Base-by-base conservation (phyloP, 2,329 filamentous ascomycete genomes). In the Cladobotryum protrusum region DNA sequence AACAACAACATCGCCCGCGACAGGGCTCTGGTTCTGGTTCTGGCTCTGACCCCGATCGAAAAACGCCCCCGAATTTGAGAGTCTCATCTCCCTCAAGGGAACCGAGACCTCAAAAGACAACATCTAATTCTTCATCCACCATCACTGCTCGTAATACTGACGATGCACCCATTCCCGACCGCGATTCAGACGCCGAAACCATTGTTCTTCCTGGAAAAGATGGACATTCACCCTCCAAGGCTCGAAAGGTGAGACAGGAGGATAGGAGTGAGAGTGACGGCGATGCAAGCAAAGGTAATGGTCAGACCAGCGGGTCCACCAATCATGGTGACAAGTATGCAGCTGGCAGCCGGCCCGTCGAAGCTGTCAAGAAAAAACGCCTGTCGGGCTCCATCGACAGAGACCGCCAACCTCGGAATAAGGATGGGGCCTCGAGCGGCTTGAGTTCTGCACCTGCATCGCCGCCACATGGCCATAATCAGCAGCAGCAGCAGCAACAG, bases 151-250 rank as follows among this genome's bases (percentile, higher is more conserved):
- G 50, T 46, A 61, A 67, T 17, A 61, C 67, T 46, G 72, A 77
- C 49, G 65, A 59, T 48, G 65, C 63, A 18, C 42, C 48, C 29
- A 29, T 20, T 34, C 70, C 70, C 51, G 82, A 83, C 52, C 81
- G 76, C 60, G 82, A 85, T 59, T 87, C 84, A 1, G 84, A 87
- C 61, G 83, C 84, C 44, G 84, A 87, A 68, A 87, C 84, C 13
- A 85, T 87, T 54, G 83, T 87, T 34, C 66, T 86, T 33, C 76
- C 81, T 11, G 81, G 80, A 24, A 85, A 84, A 61, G 78, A 85
- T 62, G 80, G 79, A 36, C 72, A 81, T 59, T 85, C 81, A 19
- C 81, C 81, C 1, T 79, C 80, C 52, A 85, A 85, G 65, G 72
- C 73, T 52, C 76, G 80, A 52, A 85, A 84, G 66, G 72, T 79